Evolutionary conservation across 2,329 filamentous ascomycete species (phyloP), one percentile per base, ranked within the genome.

Genomic region (Penicillium sp.): DNA sequence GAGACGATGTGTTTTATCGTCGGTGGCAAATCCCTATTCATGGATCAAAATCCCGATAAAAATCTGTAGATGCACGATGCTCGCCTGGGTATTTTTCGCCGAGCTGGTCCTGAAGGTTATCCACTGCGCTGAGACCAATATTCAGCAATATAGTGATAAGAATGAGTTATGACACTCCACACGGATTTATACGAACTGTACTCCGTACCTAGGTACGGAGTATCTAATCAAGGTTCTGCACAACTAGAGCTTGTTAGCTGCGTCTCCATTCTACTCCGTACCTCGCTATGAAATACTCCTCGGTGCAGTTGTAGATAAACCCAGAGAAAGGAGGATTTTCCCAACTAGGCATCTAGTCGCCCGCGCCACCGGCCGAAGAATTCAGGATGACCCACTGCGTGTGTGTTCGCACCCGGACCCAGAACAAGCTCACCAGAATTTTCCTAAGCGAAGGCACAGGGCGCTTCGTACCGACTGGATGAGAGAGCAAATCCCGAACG

Each of bases 331-430:
- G 47, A 46, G 45, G 45, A 48, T 47, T 46, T 49, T 20, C 49
- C 49, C 40, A 35, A 44, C 49, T 49, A 47, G 49, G 49, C 45
- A 51, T 43, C 38, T 38, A 46, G 48, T 51, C 45, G 39, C 37
- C 39, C 39, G 35, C 40, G 45, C 50, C 48, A 53, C 49, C 43
- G 50, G 45, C 49, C 42, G 49, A 49, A 27, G 44, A 17, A 30
- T 33, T 18, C 32, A 30, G 34, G 11, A 25, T 10, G 47, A 47
- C 34, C 49, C 44, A 47, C 41, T 34, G 37, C 39, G 39, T n/a
- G 29, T 22, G 36, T 43, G 41, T 39, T 41, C 40, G 34, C 40
- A 42, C 41, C 39, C 48, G 35, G 36, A 5, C 18, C 18, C n/a
- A n/a, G n/a, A n/a, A n/a, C n/a, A n/a, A n/a, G n/a, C n/a, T n/a